Conservation (phyloP, 306 rosid species). For the Rubus parviflorus region DNA sequence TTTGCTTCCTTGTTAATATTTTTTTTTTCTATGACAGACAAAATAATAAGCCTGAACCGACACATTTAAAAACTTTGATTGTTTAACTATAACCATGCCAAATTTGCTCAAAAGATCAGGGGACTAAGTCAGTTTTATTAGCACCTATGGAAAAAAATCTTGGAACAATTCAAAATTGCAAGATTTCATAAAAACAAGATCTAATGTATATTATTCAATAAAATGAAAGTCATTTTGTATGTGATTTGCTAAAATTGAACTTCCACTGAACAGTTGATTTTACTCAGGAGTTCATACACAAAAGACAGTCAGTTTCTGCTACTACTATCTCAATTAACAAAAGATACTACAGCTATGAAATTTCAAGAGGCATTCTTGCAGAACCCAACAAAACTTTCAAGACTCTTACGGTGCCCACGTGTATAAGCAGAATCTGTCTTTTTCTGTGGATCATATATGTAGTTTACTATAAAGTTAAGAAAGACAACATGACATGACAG, state of each 20-base stretch:
- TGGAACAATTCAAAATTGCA: not conserved
- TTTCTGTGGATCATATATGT: not conserved
- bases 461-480: not conserved
- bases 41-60: not conserved
- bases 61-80: not conserved
- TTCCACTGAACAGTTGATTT: not conserved
- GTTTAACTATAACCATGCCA: not conserved
- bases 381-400: not conserved
- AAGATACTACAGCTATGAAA: not conserved
- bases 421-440: not conserved
- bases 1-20: not conserved
- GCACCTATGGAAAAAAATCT: not conserved
- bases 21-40: not conserved
- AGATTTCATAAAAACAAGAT: not conserved
- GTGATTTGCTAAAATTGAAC: not conserved
- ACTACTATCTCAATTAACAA: conserved; percentile 1
- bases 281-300: not conserved
- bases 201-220: not conserved
- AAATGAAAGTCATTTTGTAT: not conserved
- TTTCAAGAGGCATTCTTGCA: not conserved
- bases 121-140: not conserved
- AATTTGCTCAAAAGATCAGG: not conserved
- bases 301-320: not conserved
- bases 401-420: not conserved
- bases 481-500: not conserved